Base-by-base conservation (phyloP, 2,329 filamentous ascomycete genomes). In the Dactylellina cionopaga region DNA sequence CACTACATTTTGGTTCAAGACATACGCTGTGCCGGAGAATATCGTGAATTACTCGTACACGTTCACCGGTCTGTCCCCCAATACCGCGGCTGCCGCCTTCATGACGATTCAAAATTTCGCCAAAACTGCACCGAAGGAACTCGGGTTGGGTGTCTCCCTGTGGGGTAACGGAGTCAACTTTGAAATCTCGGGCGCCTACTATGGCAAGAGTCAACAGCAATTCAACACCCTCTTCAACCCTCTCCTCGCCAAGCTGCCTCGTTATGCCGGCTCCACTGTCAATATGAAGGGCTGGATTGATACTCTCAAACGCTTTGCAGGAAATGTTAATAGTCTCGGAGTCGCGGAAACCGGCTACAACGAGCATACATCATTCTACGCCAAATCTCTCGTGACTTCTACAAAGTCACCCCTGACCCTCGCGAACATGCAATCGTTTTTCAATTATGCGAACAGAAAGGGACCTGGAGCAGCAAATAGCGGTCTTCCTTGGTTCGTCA, bases 31-130 rank as follows among this genome's bases (percentile, higher is more conserved):
- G 0, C 81, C 82, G 1, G 52, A 77, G 4, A 65, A 75, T 1
- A 80, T 80, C 31, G 68, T 75, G 5, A 76, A 79, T 44, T 81
- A 79, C 39, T 76, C 77, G 1, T 79, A 81, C 39, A 74, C 76
- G n/a, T 76, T 77, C 25, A 64, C 54, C 9, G 82, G 81, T 68
- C 80, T 77, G 0, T 80, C 79, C 9, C 77, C 81, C 0, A 80
- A 82, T 33, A 60, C 82, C 4, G 79, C 79, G 17, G 80, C 79
- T 19, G 79, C 80, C 44, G 80, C 80, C 5, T 81, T 80, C n/a
- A 41, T 71, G 19, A 47, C 49, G 3, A 75, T 75, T 19, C 76
- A 78, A 15, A 66, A 74, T 15, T 77, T 74, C 22, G 75, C 56
- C 2, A 43, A 46, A 29, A 70, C 33, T 0, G 74, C 76, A 13